phyloP scores from a whole-genome alignment of 2,329 filamentous ascomycete species.

The Penicillium concentricum region DNA sequence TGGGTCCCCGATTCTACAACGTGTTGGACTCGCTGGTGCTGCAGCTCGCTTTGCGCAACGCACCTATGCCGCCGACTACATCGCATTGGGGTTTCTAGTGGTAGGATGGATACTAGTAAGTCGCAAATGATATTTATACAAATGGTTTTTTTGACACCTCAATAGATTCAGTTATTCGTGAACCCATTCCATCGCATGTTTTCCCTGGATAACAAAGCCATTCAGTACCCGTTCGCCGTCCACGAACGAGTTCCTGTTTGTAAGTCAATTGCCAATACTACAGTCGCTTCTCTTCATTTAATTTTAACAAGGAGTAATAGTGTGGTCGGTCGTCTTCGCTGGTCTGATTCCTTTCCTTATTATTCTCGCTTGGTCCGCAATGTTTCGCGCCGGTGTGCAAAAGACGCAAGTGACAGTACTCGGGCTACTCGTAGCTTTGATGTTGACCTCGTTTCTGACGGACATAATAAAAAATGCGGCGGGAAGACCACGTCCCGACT shows the following conservation, averaged over 20 bases:
- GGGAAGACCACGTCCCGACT: slow-evolving; percentile 78
- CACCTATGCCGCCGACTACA: slow-evolving; percentile 85
- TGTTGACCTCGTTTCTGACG: slow-evolving; percentile 78
- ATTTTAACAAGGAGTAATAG: slow-evolving; percentile 13
- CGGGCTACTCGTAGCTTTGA: slow-evolving; percentile 72
- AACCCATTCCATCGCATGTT: slow-evolving; percentile 96
- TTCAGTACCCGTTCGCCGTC: slow-evolving; percentile 83
- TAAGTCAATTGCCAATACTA: slow-evolving; percentile 41
- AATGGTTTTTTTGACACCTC: background rate
- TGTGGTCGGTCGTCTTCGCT: slow-evolving; percentile 77
- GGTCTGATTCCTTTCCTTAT: slow-evolving; percentile 67
- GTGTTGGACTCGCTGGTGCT: slow-evolving; percentile 46
- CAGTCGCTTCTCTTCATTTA: slow-evolving; percentile 1
- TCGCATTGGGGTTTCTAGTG: slow-evolving; percentile 72
- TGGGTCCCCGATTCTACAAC: slow-evolving; percentile 23
- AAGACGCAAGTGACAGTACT: slow-evolving; percentile 85
- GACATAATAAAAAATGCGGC: slow-evolving; percentile 89
- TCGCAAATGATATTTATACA: background rate
- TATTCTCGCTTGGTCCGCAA: slow-evolving; percentile 64
- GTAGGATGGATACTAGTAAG: slow-evolving; percentile 54
- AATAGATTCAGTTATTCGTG: slow-evolving; percentile 64
- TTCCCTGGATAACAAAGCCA: slow-evolving; percentile 76
- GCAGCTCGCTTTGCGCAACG: slow-evolving; percentile 59
- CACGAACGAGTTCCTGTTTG: slow-evolving; percentile 78
- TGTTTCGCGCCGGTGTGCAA: slow-evolving; percentile 64